A percentile compares a stretch with the other conserved stretches of the same genome.
Conservation (phyloP, 2,329 filamentous ascomycete species). For the Dothideomycetes sp. region DNA sequence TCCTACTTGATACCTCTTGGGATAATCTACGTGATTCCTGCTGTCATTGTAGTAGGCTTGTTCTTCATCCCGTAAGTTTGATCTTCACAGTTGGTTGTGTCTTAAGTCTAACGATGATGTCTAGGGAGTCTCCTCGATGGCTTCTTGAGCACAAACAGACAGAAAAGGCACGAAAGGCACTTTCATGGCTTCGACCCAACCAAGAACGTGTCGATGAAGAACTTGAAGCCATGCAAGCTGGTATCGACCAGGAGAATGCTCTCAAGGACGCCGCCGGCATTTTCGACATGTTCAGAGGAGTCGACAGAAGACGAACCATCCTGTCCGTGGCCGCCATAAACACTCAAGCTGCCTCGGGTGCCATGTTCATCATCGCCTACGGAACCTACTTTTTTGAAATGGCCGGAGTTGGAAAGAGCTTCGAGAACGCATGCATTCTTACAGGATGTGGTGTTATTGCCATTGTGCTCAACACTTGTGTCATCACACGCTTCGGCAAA, state of each 20-base stretch:
- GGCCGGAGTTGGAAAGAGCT: conserved; percentile 46
- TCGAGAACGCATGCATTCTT: conserved; percentile 49
- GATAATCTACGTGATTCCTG: conserved; percentile 46
- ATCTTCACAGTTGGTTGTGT: background rate
- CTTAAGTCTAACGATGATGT: background rate
- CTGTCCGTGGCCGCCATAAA: conserved; percentile 29
- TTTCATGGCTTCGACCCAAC: conserved; percentile 18
- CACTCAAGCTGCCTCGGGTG: conserved; percentile 29
- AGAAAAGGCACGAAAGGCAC: conserved; percentile 16
- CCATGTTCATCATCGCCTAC: conserved; percentile 37
- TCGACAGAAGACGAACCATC: conserved; percentile 28
- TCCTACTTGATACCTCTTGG: conserved; percentile 41
- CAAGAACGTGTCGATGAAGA: conserved; percentile 16
- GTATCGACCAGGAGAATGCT: conserved; percentile 28
- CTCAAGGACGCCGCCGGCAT: conserved; percentile 23
- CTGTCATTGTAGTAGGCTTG: conserved; percentile 37
- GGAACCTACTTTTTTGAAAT: conserved; percentile 54
- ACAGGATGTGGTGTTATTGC: conserved; percentile 46
- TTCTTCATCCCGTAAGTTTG: conserved; percentile 26
- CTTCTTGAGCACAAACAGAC: conserved; percentile 24
- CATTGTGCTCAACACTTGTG: conserved; percentile 44
- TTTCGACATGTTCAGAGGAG: conserved; percentile 29
- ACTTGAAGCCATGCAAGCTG: conserved; percentile 23
- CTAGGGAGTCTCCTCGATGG: conserved; percentile 31
- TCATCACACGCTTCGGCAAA: conserved; percentile 46